Percentiles rank a stretch among this genome's conserved stretches.
phyloP scores from a whole-genome alignment of 2,329 filamentous ascomycete species.

The Cadophora gregata region DNA sequence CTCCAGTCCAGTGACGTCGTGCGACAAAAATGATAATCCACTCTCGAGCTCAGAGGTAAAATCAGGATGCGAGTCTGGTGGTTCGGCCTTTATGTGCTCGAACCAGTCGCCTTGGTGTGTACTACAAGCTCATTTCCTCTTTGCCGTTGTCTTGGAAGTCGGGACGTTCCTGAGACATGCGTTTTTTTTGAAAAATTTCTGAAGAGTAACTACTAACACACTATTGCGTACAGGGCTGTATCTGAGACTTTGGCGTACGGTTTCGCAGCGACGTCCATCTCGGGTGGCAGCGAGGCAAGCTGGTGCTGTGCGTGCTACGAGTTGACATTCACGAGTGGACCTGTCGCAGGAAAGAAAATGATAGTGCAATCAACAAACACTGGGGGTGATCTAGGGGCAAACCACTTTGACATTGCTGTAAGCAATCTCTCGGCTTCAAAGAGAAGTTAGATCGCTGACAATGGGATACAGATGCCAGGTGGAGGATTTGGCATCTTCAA shows the following conservation, averaged over 20 bases:
- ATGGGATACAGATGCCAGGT: slow-evolving; percentile 57
- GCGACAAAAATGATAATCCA: slow-evolving; percentile 56
- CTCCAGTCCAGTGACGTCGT: slow-evolving; percentile 38
- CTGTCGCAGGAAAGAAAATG: slow-evolving; percentile 65
- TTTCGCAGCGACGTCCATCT: slow-evolving; percentile 65
- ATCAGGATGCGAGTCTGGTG: slow-evolving; percentile 59
- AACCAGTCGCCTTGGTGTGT: slow-evolving; percentile 68
- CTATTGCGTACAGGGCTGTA: too few relatives aligned
- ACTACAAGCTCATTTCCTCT: too few relatives aligned
- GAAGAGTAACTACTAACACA: too few relatives aligned
- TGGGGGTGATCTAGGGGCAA: slow-evolving; percentile 59
- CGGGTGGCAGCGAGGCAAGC: slow-evolving; percentile 59
- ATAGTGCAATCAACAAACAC: slow-evolving; percentile 70
- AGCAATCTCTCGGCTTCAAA: slow-evolving; percentile 41
- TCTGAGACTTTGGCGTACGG: slow-evolving; percentile 61
- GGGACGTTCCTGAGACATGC: too few relatives aligned
- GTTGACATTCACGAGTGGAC: slow-evolving; percentile 53
- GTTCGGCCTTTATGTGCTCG: slow-evolving; percentile 59
- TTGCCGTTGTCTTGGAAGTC: too few relatives aligned
- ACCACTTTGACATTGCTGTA: slow-evolving; percentile 62
- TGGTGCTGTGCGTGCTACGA: slow-evolving; percentile 73
- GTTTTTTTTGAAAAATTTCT: too few relatives aligned
- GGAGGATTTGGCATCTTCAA: slow-evolving; percentile 63
- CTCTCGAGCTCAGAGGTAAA: slow-evolving; percentile 55
- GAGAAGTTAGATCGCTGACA: slow-evolving; percentile 54